Conservation (phyloP, 257 asterid species). For the Petrea volubilis region DNA sequence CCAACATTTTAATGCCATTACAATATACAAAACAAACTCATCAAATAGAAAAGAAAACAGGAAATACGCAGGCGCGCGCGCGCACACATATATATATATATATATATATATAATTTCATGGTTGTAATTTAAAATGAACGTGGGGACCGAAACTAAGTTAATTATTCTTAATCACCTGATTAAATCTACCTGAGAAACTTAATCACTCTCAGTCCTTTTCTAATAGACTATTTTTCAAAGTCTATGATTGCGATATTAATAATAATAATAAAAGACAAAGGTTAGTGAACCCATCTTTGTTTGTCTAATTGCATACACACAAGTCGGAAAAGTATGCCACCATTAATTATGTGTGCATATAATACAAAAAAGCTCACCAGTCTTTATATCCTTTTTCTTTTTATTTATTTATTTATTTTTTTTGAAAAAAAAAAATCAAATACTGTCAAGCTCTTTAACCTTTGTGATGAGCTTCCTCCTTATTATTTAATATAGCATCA, state of each 20-base stretch:
- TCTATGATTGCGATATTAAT: not conserved
- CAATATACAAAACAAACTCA: too few species aligned
- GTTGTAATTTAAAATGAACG: not conserved
- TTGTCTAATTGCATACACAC: not conserved
- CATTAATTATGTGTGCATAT: not conserved
- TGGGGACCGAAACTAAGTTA: not conserved
- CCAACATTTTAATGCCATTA: too few species aligned
- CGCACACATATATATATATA: not conserved
- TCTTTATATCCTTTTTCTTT: too few species aligned
- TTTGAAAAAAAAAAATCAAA: too few species aligned
- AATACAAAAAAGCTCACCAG: not conserved
- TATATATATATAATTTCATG: not conserved
- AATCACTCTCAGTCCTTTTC: constrained; percentile 15
- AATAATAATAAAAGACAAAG: not conserved
- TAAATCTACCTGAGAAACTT: not conserved
- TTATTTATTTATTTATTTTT: not conserved
- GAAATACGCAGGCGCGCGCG: too few species aligned
- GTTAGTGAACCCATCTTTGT: not conserved
- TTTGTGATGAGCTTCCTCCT: too few species aligned
- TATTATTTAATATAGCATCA: too few species aligned
- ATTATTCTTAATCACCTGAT: not conserved
- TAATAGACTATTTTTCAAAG: not conserved
- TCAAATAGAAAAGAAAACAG: too few species aligned
- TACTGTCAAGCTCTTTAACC: too few species aligned
- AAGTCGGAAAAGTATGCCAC: not conserved